phyloP scores from a whole-genome alignment of 176 grass and related monocot species.

The Typha latifolia region DNA sequence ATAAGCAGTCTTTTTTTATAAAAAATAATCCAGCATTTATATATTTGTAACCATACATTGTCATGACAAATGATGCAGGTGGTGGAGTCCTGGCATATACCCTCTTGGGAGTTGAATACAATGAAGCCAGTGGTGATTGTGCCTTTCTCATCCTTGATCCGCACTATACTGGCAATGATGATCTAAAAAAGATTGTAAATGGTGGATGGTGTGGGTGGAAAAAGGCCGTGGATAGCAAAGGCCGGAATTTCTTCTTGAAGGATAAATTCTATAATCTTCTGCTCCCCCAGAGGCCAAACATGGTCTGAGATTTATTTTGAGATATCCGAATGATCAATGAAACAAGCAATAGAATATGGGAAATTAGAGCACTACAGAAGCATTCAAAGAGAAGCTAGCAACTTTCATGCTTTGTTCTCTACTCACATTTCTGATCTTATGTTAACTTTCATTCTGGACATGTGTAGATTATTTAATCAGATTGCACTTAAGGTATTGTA shows the following conservation, averaged over 20 bases:
- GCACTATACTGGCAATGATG: slow-evolving; percentile 74
- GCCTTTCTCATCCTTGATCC: slow-evolving; percentile 99
- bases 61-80: slow-evolving; percentile 39
- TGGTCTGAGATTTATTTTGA: slow-evolving; percentile 48
- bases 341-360: neutral
- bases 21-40: too few relatives aligned
- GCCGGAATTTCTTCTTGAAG: slow-evolving; percentile 79
- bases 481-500: too few relatives aligned
- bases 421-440: too few relatives aligned
- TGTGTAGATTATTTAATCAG: too few relatives aligned
- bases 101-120: slow-evolving; percentile 91
- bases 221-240: slow-evolving; percentile 81
- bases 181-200: slow-evolving; percentile 80
- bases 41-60: neutral
- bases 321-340: neutral
- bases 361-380: neutral
- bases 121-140: slow-evolving; percentile 57
- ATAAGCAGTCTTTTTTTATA: too few relatives aligned
- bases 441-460: too few relatives aligned
- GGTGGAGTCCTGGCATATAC: slow-evolving; percentile 93
- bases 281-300: slow-evolving; percentile 89
- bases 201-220: slow-evolving; percentile 94
- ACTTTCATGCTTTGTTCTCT: too few relatives aligned
- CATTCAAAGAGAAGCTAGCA: too few relatives aligned
- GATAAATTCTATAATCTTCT: slow-evolving; percentile 99